phyloP scores from a whole-genome alignment of 2,329 filamentous ascomycete genomes.

The Apiospora hydei region DNA sequence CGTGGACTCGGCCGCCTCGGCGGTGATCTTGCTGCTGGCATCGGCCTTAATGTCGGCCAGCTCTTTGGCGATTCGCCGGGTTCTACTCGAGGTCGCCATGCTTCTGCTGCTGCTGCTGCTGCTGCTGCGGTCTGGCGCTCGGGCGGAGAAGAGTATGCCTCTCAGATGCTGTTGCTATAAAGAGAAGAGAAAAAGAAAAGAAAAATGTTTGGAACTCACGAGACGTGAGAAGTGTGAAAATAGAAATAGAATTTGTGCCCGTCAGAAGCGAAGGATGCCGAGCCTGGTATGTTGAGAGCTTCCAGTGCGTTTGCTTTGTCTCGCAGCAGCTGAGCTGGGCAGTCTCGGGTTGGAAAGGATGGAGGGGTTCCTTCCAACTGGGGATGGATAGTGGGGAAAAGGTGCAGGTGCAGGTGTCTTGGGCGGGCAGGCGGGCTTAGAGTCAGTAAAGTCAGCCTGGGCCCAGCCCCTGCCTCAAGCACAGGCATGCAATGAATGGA shows the following conservation, averaged over 20 bases:
- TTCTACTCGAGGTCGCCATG: conserved; percentile 51
- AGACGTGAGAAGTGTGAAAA: background rate
- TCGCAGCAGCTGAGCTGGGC: background rate
- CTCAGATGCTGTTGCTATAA: background rate
- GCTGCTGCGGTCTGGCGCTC: background rate
- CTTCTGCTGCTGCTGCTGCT: background rate
- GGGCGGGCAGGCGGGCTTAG: background rate
- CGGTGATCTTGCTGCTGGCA: conserved; percentile 74
- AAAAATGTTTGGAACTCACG: background rate
- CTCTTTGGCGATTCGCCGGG: conserved; percentile 76
- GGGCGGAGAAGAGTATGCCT: background rate
- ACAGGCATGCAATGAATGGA: background rate
- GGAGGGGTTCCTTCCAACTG: conserved; percentile 15
- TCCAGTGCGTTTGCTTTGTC: background rate
- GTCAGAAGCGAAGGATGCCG: background rate
- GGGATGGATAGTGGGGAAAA: conserved; percentile 13
- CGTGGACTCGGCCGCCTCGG: conserved; percentile 64
- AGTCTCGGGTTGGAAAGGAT: background rate
- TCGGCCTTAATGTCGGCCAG: conserved; percentile 78
- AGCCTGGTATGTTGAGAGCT: background rate
- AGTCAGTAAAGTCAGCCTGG: background rate
- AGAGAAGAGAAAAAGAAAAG: background rate
- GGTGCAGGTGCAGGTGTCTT: background rate
- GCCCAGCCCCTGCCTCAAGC: background rate
- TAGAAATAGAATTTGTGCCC: no score